Base-by-base conservation (phyloP, 2,329 filamentous ascomycete species). In the Sordariomycetes sp. region DNA sequence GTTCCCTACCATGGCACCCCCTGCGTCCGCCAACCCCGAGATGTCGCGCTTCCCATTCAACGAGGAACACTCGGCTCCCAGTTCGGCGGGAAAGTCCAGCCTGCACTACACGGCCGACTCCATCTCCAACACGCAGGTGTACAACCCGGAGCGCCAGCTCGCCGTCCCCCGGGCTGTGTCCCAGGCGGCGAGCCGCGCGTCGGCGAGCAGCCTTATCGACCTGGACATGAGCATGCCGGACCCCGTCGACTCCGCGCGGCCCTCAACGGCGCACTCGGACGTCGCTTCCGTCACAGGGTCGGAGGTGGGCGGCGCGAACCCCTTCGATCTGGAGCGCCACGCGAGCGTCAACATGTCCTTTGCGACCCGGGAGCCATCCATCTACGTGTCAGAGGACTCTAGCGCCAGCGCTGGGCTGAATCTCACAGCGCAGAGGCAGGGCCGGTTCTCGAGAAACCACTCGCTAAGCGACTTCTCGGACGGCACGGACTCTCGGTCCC, bases 251-350 rank as follows among this genome's bases (percentile, higher is more conserved):
- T 68, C 75, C 16, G 74, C 77, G 0, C 74, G 80, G 1, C 81
- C 81, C 0, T 83, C 81, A 2, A 83, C 81, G 0, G 81, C 81
- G 12, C 79, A 83, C 65, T 86, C 82, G 1, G 81, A 84, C 60
- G 78, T 75, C 14, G 77, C 68, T 1, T 83, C 80, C 0, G 71
- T 83, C 12, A 74, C 76, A 8, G 82, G 81, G 55, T 82, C 81
- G 1, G 79, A 84, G 59, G 67, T 79, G 35, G 77, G 79, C 28
- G 73, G 76, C 14, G 76, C 73, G 1, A 82, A 82, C 62, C 81
- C 83, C 0, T 86, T 86, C 59, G 81, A 85, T 58, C 73, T 86
- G 3, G 83, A 87, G 66, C 77, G 79, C n/a, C 82, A 85, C 62
- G 73, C 80, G 1, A 84, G 81, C 1, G 69, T 83, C 1, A 82